Base-by-base conservation (phyloP, 1,284 basidiomycete genomes). In the Cystobasidium pallidum region DNA sequence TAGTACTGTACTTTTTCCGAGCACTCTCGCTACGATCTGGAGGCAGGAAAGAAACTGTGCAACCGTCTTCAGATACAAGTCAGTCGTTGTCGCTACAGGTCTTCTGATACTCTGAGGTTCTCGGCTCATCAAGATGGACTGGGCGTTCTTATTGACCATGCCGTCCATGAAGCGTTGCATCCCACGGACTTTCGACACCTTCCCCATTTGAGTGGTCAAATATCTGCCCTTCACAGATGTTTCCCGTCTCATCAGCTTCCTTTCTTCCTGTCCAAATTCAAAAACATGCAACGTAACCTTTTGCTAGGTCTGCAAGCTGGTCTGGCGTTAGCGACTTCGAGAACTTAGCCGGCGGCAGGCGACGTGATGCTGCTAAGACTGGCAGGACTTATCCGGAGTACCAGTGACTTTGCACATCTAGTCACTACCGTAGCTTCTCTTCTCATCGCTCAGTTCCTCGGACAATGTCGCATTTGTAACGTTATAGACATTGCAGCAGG, bases 281-380 rank as follows among this genome's bases (percentile, higher is more conserved):
- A 85, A 0, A 82, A 97, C 11, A 96, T 98, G 92, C 89, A 98
- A 81, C 83, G 94, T 83, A 98, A 98, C 80, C 87, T 99, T 59
- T 88, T 88, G 70, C 88, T 88, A 4, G 94, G 94, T 4, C 84
- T 99, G 7, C 86, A 88, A 2, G 85, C 84, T n/a, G 92, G 91
- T 0, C 83, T 91, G 0, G 83, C 87, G 15, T 83, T 86, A 24
- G 81, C 81, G 0, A 83, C 86, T 2, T 85, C 91, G 1, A 90
- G 87, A 81, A 98, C 93, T 0, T 96, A 92, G 88, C 96, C 96
- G 1, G 88, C 89, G 3, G 80, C 88, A 0, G 83, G 92, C 2
- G 96, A 99, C 80, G 84, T 99, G 41, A 84, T 86, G 0, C 83
- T 99, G 8, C 84, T 99, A 88, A 94, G 36, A n/a, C 81, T 94